phyloP scores from a whole-genome alignment of 768 basidiomycete species.

The Amyloporia xantha region DNA sequence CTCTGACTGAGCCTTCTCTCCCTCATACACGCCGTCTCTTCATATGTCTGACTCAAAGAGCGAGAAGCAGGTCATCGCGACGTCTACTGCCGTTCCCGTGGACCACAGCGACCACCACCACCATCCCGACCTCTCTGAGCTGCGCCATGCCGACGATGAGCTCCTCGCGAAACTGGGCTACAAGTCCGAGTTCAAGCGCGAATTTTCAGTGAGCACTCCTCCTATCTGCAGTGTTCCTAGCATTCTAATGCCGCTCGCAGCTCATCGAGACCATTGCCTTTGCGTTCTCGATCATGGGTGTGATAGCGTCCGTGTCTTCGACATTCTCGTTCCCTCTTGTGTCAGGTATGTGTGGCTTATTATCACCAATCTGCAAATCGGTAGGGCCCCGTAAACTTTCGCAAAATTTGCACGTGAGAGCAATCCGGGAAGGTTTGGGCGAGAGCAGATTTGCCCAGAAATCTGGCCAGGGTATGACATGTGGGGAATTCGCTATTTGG shows the following conservation, averaged over 20 bases:
- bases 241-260: too few relatives aligned
- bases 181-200: constrained; percentile 65
- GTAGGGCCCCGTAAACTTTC: not conserved
- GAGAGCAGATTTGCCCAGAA: too few relatives aligned
- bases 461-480: too few relatives aligned
- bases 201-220: constrained; percentile 51
- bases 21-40: not conserved
- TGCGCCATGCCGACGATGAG: constrained; percentile 44
- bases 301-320: constrained; percentile 62
- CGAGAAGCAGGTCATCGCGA: constrained; percentile 15
- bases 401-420: not conserved
- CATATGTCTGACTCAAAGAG: constrained; percentile 8
- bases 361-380: too few relatives aligned
- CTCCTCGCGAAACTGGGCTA: constrained; percentile 64
- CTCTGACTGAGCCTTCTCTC: not conserved
- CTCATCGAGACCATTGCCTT: constrained; percentile 60
- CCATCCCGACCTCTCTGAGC: constrained; percentile 12
- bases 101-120: constrained; percentile 2
- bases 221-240: not conserved
- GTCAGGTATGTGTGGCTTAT: constrained; percentile 53
- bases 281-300: constrained; percentile 67
- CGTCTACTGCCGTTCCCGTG: constrained; percentile 5
- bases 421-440: too few relatives aligned
- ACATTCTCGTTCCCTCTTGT: constrained; percentile 58
- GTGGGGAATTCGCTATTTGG: too few relatives aligned